Base-by-base conservation (phyloP, 1,284 basidiomycete species). In the Leccinum ponderosum region DNA sequence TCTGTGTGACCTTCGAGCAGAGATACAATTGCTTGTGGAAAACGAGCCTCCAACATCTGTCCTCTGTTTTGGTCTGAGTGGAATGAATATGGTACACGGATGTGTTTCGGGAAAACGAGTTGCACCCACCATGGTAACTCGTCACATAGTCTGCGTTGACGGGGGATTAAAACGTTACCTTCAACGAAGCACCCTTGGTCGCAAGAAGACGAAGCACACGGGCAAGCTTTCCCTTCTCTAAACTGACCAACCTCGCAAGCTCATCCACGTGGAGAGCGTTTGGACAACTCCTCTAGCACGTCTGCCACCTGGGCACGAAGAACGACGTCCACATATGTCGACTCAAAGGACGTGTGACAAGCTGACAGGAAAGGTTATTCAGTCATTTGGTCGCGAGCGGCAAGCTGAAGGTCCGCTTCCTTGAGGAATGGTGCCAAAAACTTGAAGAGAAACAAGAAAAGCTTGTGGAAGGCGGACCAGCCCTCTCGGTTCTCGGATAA, bases 391-490 rank as follows among this genome's bases (percentile, higher is more conserved):
- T 93, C 91, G 57, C 93, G 85, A n/a, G 93, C 90, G 9, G 95
- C 89, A 25, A 87, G 83, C 64, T 92, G 86, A 64, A 98, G 81
- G 69, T 94, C 89, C 15, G 87, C 85, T 55, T 89, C 87, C 69
- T 88, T 91, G 69, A 99, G 82, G 83, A 99, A 96, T 2, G 96
- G 95, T 14, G 88, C 84, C 53, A 99, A 80, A 82, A 99, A 99
- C 72, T 94, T 93, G 81, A 99, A 91, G 52, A 98, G 84, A 55
- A 95, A 95, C 65, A 97, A 80, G 59, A 99, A 80, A 48, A 98
- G 84, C 69, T 95, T 93, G 80, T 98, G 95, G 85, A 97, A 99
- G 47, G 95, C 91, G 44, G 91, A 84, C 95, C 96, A 98, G 57
- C 95, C 95, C 87, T 95, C 94, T 58, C 91, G 85, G 73, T 94